Base-by-base conservation (phyloP, 2,329 filamentous ascomycete genomes). In the Sarocladium brachiariae region DNA sequence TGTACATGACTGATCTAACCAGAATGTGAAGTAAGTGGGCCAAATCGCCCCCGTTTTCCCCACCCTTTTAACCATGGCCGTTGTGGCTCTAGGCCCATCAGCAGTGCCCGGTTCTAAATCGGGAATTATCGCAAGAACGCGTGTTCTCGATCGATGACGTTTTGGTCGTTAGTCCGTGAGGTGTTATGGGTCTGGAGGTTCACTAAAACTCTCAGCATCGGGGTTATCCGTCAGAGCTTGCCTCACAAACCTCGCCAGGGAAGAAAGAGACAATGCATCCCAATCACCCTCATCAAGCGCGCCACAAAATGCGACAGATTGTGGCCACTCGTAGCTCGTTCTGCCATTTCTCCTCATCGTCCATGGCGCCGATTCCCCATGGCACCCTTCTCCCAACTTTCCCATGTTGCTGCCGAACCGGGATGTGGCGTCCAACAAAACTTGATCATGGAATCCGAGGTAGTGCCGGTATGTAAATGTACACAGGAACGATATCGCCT, bases 71-170 rank as follows among this genome's bases (percentile, higher is more conserved):
- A n/a, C n/a, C n/a, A n/a, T n/a, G n/a, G n/a, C n/a, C n/a, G n/a
- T n/a, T n/a, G n/a, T n/a, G n/a, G n/a, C n/a, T n/a, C n/a, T n/a
- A n/a, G 4, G 23, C 21, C 4, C 24, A 45, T 27, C 33, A n/a
- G 7, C 7, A 9, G 8, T 35, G 33, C 33, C 11, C 35, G n/a
- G 4, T 39, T 47, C 43, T 47, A 47, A 18, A 33, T 47, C 43
- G 43, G 43, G 24, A 45, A 6, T 5, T 45, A 24, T 4, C 11
- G 39, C 27, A 19, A 30, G 43, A 25, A 31, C 24, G 24, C 24
- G 27, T 33, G 25, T 47, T 19, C 11, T 33, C 43, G 25, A 47
- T 47, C 43, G 43, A 47, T 47, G 43, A 47, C 43, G 43, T 47
- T 5, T 31, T 19, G 25, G 10, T n/a, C 13, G 25, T 18, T 13